Evolutionary conservation across 169 alveolate species (phyloP), one percentile per base, ranked within the genome.

Genomic region (Plasmodium billcollinsi): DNA sequence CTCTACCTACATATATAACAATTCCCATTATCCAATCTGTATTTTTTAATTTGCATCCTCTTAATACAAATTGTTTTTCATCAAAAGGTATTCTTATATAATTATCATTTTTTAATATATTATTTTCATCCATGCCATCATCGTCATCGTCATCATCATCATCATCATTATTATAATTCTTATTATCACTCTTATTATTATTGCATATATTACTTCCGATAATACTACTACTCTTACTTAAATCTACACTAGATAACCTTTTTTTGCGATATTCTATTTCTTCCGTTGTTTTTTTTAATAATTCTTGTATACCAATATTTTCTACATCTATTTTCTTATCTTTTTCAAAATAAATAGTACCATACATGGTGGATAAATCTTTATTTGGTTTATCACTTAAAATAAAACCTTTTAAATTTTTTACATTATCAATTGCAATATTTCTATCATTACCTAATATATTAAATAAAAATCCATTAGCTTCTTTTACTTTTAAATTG

Each of bases 1-100:
- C 98, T 74, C 96, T 98, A 0, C 99, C 99, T 26, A 99, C 96
- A 92, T 97, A 98, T 14, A 97, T 95, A 24, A 97, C 98, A 18
- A 98, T 88, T 18, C 99, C 99, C 47, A 96, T 88, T 20, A 97
- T 95, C 98, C 98, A 98, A 54, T 94, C 97, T 6, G 99, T 97
- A 76, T 98, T 96, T 75, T 97, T 92, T 69, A 98, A 92, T 29
- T 95, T 91, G 54, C 99, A 95, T 3, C 99, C 99, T 85, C 99
- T 91, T 71, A 98, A 90, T n/a, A 97, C 92, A 33, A 97, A 92
- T 24, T 96, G 94, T 54, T 83, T 83, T 54, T 88, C 94, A 26
- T 88, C 83, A 43, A 71, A 54, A 54, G 88, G 76, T 14, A 93
- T 29, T 39, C 88, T 88, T 4, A 71, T 39, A 73, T 73, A 67